phyloP scores from a whole-genome alignment of 2,329 filamentous ascomycete species.

The Hypoxylon sp. region DNA sequence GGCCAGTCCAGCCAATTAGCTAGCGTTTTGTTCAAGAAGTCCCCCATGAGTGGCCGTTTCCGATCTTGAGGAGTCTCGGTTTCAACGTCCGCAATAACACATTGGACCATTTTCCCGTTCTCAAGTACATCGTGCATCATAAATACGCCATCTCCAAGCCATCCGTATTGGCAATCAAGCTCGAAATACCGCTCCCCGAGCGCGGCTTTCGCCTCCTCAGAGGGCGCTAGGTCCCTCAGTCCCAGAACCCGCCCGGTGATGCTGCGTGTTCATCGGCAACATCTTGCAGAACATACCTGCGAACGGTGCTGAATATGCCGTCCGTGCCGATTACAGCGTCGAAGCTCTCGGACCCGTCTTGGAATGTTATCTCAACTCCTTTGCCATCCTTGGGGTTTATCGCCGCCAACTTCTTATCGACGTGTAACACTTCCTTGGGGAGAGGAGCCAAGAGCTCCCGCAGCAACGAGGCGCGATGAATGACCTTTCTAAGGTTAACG shows the following conservation, averaged over 20 bases:
- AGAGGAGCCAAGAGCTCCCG: slow-evolving; percentile 39
- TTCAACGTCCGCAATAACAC: slow-evolving; percentile 24
- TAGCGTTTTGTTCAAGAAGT: not conserved
- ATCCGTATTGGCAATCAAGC: not conserved
- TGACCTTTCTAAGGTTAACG: not conserved
- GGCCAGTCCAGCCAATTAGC: slow-evolving; percentile 3
- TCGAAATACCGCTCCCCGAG: slow-evolving; percentile 18
- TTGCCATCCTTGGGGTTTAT: slow-evolving; percentile 6
- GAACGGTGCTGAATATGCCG: slow-evolving; percentile 23
- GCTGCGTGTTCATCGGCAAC: not conserved
- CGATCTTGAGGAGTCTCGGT: slow-evolving; percentile 8
- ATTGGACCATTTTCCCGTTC: slow-evolving; percentile 20
- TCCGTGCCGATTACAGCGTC: slow-evolving; percentile 29
- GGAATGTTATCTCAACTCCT: slow-evolving; percentile 8
- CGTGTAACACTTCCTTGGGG: slow-evolving; percentile 35
- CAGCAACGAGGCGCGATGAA: slow-evolving; percentile 37
- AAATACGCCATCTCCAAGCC: slow-evolving; percentile 22
- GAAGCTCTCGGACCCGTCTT: slow-evolving; percentile 15
- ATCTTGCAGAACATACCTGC: slow-evolving; percentile 6
- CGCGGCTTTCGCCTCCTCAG: not conserved
- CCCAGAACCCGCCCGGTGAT: slow-evolving; percentile 16
- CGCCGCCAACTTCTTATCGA: slow-evolving; percentile 31
- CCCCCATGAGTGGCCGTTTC: slow-evolving; percentile 5
- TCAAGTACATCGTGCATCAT: slow-evolving; percentile 30
- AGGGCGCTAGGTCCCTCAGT: slow-evolving; percentile 11